These are phyloP conservation scores for Colletotrichum lindemuthianum DNA, from an alignment of 2,329 filamentous ascomycete genomes.

Conservation along the genomic window DNA sequence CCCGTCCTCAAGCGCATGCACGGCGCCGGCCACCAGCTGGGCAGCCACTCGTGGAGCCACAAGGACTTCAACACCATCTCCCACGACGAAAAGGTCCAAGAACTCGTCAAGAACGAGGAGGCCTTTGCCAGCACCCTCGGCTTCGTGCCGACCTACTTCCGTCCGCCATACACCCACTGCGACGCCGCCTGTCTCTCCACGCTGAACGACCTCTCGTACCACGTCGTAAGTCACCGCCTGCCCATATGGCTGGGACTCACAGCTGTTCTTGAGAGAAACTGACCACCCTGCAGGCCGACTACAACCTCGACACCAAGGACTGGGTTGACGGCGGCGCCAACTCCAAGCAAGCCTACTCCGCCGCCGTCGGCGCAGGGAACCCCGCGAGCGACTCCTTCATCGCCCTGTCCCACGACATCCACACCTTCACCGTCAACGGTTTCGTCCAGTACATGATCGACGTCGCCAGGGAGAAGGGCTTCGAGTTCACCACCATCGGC, in stretches of 20 bases:
- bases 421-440: slow-evolving; percentile 54
- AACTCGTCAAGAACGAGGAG: slow-evolving; percentile 58
- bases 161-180: slow-evolving; percentile 49
- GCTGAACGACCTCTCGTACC: slow-evolving; percentile 45
- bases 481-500: slow-evolving; percentile 56
- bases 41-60: slow-evolving; percentile 60
- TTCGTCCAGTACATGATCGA: slow-evolving; percentile 58
- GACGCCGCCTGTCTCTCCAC: slow-evolving; percentile 39
- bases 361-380: slow-evolving; percentile 38
- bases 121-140: slow-evolving; percentile 54
- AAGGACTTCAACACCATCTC: slow-evolving; percentile 51
- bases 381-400: slow-evolving; percentile 40
- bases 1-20: slow-evolving; percentile 56
- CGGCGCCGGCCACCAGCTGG: slow-evolving; percentile 57
- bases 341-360: slow-evolving; percentile 42
- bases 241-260: background rate
- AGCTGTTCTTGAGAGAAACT: rapidly evolving
- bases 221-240: slow-evolving; percentile 42
- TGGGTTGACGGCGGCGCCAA: slow-evolving; percentile 43
- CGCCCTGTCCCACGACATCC: slow-evolving; percentile 55
- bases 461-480: slow-evolving; percentile 48
- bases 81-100: slow-evolving; percentile 45
- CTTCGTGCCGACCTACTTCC: slow-evolving; percentile 58
- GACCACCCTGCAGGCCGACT: slow-evolving; percentile 37
- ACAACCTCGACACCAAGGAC: slow-evolving; percentile 46